These are phyloP conservation scores for Podaxis sp. DNA, from an alignment of 768 basidiomycete species.

Conservation along the genomic window DNA sequence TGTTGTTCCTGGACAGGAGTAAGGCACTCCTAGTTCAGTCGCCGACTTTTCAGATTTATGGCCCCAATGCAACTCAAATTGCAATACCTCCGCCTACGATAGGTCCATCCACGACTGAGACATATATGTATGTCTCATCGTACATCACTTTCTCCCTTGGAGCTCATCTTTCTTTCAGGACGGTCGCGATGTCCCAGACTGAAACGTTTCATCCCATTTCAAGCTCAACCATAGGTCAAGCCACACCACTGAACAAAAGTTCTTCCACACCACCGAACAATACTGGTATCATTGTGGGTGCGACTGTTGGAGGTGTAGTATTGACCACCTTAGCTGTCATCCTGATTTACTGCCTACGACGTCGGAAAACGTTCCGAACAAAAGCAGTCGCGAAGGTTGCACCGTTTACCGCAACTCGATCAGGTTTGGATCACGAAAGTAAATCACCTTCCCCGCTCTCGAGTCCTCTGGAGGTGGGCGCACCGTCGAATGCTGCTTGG, in stretches of 20 bases:
- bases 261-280: neutral
- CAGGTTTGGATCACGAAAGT: neutral
- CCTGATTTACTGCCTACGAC: neutral
- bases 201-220: neutral
- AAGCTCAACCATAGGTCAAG: neutral
- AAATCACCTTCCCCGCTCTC: neutral
- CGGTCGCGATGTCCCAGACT: no score
- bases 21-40: neutral
- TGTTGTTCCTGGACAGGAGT: neutral
- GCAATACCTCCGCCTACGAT: neutral
- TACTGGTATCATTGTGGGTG: neutral
- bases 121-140: no score
- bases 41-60: slow-evolving; percentile 3
- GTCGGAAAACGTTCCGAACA: neutral
- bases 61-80: neutral
- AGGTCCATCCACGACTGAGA: neutral
- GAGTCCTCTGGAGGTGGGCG: neutral
- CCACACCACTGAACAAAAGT: neutral
- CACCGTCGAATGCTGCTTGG: neutral
- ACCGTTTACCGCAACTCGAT: neutral
- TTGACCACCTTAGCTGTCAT: neutral
- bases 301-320: neutral
- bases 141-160: no score
- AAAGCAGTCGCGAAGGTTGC: neutral
- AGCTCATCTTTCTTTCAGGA: no score